These are phyloP conservation scores for Penicillium dipodomyicola DNA, from an alignment of 495 filamentous ascomycete genomes.

Conservation along the genomic window DNA sequence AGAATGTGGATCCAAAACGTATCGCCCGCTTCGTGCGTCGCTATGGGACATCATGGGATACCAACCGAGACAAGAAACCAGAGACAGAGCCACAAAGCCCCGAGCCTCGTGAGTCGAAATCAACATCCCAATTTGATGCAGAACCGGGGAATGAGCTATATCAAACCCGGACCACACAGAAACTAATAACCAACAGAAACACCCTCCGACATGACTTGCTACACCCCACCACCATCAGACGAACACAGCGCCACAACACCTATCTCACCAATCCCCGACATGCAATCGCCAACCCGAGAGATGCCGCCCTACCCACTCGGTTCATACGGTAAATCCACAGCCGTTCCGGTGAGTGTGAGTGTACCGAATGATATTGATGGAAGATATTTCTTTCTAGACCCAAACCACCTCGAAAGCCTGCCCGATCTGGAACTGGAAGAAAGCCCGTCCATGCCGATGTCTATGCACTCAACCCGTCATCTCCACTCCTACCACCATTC, in stretches of 20 bases:
- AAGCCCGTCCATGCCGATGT: slow-evolving; percentile 15
- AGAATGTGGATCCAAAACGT: slow-evolving; percentile 39
- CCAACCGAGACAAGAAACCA: slow-evolving; percentile 23
- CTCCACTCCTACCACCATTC: slow-evolving; percentile 4
- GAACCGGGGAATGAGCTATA: not conserved
- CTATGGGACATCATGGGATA: slow-evolving; percentile 29
- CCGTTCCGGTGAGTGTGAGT: slow-evolving; percentile 1
- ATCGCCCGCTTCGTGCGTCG: slow-evolving; percentile 42
- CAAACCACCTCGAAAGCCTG: slow-evolving; percentile 22
- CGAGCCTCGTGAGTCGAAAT: slow-evolving; percentile 33
- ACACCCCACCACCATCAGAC: slow-evolving; percentile 38
- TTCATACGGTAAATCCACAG: slow-evolving; percentile 22
- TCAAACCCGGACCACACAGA: not conserved
- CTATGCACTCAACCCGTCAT: slow-evolving; percentile 17
- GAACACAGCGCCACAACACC: slow-evolving; percentile 27
- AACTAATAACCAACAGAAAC: slow-evolving; percentile 28
- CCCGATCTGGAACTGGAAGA: slow-evolving; percentile 32
- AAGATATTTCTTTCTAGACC: slow-evolving; percentile 18
- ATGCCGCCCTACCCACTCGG: slow-evolving; percentile 20
- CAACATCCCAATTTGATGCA: not conserved
- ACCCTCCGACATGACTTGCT: slow-evolving; percentile 46
- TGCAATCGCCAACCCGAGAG: slow-evolving; percentile 33
- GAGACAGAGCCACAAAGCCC: slow-evolving; percentile 28
- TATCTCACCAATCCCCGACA: slow-evolving; percentile 36
- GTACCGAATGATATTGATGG: slow-evolving; percentile 12